Evolutionary conservation across 371 early-diverging fungal species (phyloP), one percentile per base, ranked within the genome.

Genomic region (Mortierella sp.): DNA sequence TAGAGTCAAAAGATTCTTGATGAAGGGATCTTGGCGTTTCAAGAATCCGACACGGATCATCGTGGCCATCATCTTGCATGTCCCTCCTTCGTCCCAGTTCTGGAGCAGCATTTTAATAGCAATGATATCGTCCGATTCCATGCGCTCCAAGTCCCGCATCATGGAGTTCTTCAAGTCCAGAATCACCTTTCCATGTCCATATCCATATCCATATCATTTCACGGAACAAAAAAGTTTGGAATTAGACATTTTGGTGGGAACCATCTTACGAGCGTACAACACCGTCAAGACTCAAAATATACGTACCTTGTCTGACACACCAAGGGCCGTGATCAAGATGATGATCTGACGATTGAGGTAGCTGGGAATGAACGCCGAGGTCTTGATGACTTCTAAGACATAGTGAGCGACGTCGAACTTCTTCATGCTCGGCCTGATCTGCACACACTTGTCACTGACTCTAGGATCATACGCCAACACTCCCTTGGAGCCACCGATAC

Each of bases 401-500:
- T 59, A 63, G 60, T 91, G 88, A 0, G 64, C 56, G 0, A 91
- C 87, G 1, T 83, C 59, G 66, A 94, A 95, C 63, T 93, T 94
- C 30, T 79, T 80, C 79, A 92, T 90, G 64, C 90, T 90, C 0
- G 86, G 87, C 6, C 94, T 85, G 17, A 92, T 68, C 23, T 85
- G 82, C 0, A 89, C 66, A 2, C 62, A 55, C 15, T 52, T 63
- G 1, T 44, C 70, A 3, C 5, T 27, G 28, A 75, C 50, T n/a
- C 44, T 11, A 0, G 71, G 70, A 9, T 69, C 54, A 50, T 26
- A 49, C 6, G 53, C 80, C 14, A 93, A 63, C 0, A 92, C 90
- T 21, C 96, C 96, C 79, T 96, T 96, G 19, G 87, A 88, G 6
- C 95, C 95, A 21, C 86, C 94, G 7, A 92, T 69, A 41, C 95